These are phyloP conservation scores for Liriodendron chinense DNA, from an alignment of 164 flowering plant genomes.

Conservation along the genomic window DNA sequence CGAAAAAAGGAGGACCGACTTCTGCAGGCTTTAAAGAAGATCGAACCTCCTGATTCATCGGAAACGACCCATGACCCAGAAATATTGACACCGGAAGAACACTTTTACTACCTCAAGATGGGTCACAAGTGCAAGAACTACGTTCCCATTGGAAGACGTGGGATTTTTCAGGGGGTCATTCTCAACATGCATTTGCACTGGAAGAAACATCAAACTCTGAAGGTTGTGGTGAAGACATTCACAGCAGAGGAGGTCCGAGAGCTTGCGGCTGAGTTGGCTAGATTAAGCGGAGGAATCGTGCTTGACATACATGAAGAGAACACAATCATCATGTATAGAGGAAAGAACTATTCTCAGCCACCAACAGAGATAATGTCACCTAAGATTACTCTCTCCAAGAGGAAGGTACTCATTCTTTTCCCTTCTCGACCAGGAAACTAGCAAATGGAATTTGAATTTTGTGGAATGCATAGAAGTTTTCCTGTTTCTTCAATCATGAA, in stretches of 20 bases:
- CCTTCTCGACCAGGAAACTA: not conserved
- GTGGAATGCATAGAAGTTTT: not conserved
- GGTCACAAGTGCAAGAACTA: slow-evolving; percentile 85
- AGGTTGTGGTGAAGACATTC: slow-evolving; percentile 86
- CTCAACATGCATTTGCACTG: slow-evolving; percentile 98
- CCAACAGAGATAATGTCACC: slow-evolving; percentile 99
- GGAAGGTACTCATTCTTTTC: slow-evolving; percentile 46
- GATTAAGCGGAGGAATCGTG: slow-evolving; percentile 93
- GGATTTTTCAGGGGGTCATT: slow-evolving; percentile 91
- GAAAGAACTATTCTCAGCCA: slow-evolving; percentile 94
- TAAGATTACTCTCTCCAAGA: slow-evolving; percentile 69
- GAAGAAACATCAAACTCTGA: slow-evolving; percentile 93
- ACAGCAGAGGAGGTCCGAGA: slow-evolving; percentile 86
- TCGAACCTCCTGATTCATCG: slow-evolving; percentile 69
- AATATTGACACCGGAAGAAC: slow-evolving; percentile 95
- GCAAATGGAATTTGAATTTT: not conserved
- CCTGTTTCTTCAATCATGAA: not conserved
- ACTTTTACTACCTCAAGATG: slow-evolving; percentile 87
- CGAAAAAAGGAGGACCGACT: slow-evolving; percentile 73
- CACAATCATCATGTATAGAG: slow-evolving; percentile 95
- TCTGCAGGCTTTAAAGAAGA: slow-evolving; percentile 61
- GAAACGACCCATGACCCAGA: slow-evolving; percentile 92
- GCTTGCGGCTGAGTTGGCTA: slow-evolving; percentile 83
- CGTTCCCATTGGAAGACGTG: slow-evolving; percentile 88
- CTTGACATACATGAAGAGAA: slow-evolving; percentile 83